Evolutionary conservation across 1,284 basidiomycete genomes (phyloP).

Genomic region (Xanthoconium separans): DNA sequence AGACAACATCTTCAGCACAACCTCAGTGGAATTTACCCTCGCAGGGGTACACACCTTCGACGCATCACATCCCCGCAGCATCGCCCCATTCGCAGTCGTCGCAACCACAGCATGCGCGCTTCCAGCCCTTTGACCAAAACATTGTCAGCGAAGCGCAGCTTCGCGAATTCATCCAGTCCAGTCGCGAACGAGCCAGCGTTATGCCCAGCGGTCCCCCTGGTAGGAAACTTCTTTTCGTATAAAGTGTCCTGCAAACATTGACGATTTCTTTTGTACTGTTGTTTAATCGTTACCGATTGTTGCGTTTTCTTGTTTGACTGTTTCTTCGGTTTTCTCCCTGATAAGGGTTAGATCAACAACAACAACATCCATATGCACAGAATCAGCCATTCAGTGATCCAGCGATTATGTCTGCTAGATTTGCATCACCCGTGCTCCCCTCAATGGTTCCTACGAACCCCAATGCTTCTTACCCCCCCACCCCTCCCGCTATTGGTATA

Average conservation of each 20-base stretch:
- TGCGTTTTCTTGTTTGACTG: constrained; percentile 6
- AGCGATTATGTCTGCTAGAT: constrained; percentile 78
- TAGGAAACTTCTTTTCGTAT: constrained; percentile 49
- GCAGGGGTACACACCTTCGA: constrained; percentile 42
- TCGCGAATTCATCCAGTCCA: constrained; percentile 69
- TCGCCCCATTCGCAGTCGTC: constrained; percentile 27
- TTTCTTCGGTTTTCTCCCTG: constrained; percentile 17
- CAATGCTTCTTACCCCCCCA: constrained; percentile 11
- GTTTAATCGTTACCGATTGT: constrained; percentile 12
- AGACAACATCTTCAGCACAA: constrained; percentile 38
- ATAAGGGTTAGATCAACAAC: constrained; percentile 36
- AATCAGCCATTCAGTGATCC: constrained; percentile 66
- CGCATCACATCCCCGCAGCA: constrained; percentile 46
- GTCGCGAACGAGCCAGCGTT: constrained; percentile 50
- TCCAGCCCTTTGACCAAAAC: constrained; percentile 57
- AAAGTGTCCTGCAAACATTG: constrained; percentile 34
- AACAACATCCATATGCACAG: constrained; percentile 38
- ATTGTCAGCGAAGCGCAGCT: constrained; percentile 68
- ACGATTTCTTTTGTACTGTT: constrained; percentile 31
- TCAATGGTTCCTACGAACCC: constrained; percentile 10
- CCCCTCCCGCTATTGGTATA: constrained; percentile 4
- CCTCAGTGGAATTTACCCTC: constrained; percentile 48
- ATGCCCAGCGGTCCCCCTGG: constrained; percentile 41
- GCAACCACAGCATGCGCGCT: constrained; percentile 41
- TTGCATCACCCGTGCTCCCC: constrained; percentile 42